Evolutionary conservation across 768 basidiomycete genomes (phyloP), one percentile per base, ranked within the genome.

Genomic region (Pleurotus giganteus): DNA sequence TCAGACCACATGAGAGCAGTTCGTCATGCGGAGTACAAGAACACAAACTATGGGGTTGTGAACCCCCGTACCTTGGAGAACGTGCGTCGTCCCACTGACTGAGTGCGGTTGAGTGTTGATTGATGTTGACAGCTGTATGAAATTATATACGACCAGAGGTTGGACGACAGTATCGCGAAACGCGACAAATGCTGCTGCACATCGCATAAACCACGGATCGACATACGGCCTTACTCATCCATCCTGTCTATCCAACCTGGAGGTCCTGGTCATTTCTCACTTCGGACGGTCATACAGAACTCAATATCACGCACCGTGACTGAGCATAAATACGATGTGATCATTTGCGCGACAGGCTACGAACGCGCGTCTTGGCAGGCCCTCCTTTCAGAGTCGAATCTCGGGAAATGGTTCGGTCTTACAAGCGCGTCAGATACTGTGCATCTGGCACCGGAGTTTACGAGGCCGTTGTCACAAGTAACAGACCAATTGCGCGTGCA

Each of bases 261-360:
- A 2, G 19, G 31, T 2, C 15, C 56, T 47, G 49, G 44, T 8
- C 11, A 29, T 61, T 64, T 60, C 34, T 53, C 13, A 52, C 21
- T 37, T 24, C 36, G 61, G 2, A 54, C 72, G 11, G 57, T 69
- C 50, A 63, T 78, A 39, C 70, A 72, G 61, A 70, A 77, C 60
- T 58, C 71, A 7, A 63, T 76, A 44, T 70, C 67, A n/a, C 66
- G 64, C 9, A 61, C 67, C 12, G 60, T 67, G 53, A 58, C 62
- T 11, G 64, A 70, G 43, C 55, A 60, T 31, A 62, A 62, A 23
- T 83, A 82, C 63, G 78, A 82, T 60, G 70, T 65, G 24, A 63
- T 83, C 60, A 63, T 83, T 49, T 81, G 76, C 62, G 80, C 79
- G 2, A 82, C 81, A 9, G 81, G 81, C 11, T 83, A 82, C 61